Base-by-base conservation (phyloP, 148 eudicot species). In the Limonium bicolor region DNA sequence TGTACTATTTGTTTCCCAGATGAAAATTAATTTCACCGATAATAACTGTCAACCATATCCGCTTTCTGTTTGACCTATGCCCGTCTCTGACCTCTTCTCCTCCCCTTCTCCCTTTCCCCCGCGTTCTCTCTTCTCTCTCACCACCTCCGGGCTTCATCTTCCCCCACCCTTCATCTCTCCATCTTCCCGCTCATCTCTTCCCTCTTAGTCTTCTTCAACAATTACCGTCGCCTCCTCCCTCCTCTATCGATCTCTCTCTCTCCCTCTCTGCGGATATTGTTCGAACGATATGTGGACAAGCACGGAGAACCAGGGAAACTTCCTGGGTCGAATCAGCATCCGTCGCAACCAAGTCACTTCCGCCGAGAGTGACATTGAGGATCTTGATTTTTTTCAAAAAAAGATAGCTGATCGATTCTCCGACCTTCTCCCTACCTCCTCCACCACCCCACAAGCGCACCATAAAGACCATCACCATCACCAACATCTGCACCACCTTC, bases 281-380 rank as follows among this genome's bases (percentile, higher is more conserved):
- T 43, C 55, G 45, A 50, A 51, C 59, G 26, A 27, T 36, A 69
- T 68, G 68, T 61, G 71, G 74, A 41, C 63, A 51, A 67, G 81
- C 55, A 53, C 73, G 0, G 87, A 78, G 13, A 74, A 67, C 50
- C 96, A 87, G 51, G 70, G 76, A 0, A 71, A 88, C 5, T 82
- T 87, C 82, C 64, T 87, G 20, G 76, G 73, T 36, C 72, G 82
- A 12, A 82, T 87, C 15, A 82, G 94, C 61, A 76, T 76, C 54
- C 94, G 96, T 0, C 77, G 94, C 1, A 82, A 78, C 65, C 96
- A 87, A 48, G 74, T 82, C 4, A 74, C 60, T 1, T 62, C 80
- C 0, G 66, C 70, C 73, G 95, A 85, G 12, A 53, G 46, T 50
- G 69, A 62, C 47, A 66, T 69, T 1, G 88, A 73, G 18, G 85